Evolutionary conservation across 129 eudicot genomes (phyloP).

Genomic region (carrot (Daucus carota)): DH1_v3.0 NC_030381.2:50627001-50627500

Average conservation of each 20-base stretch:
- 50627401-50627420: background rate
- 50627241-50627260: no score
- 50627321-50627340: background rate
- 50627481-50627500: slow-evolving; percentile 20
- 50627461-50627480: slow-evolving; percentile 53
- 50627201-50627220: no score
- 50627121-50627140: no score
- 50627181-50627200: no score
- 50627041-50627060: background rate
- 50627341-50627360: background rate
- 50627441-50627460: background rate
- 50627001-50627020: background rate
- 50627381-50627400: background rate
- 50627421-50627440: background rate
- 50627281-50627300: no score
- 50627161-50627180: no score
- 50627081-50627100: no score
- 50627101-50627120: no score
- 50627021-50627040: background rate
- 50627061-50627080: background rate
- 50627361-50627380: background rate
- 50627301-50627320: no score
- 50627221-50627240: no score
- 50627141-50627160: no score
- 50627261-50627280: no score